Evolutionary conservation across 2,329 filamentous ascomycete species (phyloP), one percentile per base, ranked within the genome.

Genomic region (Calonectria ilicicola): DNA sequence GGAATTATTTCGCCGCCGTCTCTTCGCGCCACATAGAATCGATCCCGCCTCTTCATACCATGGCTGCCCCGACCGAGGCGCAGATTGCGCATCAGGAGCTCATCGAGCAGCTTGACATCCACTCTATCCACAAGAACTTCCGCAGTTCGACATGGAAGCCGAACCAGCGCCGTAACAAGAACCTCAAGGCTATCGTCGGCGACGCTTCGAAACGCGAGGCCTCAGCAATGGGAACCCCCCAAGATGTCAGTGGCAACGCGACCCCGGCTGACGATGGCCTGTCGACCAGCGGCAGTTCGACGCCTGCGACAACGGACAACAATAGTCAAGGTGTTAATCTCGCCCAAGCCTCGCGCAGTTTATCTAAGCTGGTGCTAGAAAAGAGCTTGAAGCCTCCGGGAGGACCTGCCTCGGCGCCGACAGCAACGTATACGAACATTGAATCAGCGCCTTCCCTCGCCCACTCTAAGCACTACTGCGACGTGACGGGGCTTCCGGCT

Each of bases 161-260:
- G 19, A 95, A 96, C 77, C 93, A 96, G 84, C 95, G 97, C 65
- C 95, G 97, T 84, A 99, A 99, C 91, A 99, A 99, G 88, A 98
- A 98, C 84, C 93, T 98, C 85, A 98, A 98, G 85, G 95, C 98
- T 79, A 97, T 99, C 74, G 89, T 99, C 73, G 94, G 95, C 72
- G 97, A 99, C 80, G 94, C 94, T 15, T 91, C 94, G 26, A 93
- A 95, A 78, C 95, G 94, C 81, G 96, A 98, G 87, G 95, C 95
- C n/a, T 98, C 95, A 4, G 89, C 94, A 42, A 89, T 96, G 81
- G 95, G 93, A 19, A 98, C 91, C 1, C 89, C 95, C 0, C 93
- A 94, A 82, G 94, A 95, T 82, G 82, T 85, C 77, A 96, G 93
- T 81, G 95, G 95, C 76, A 89, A 91, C 66, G 94, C 90, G 8